Percentiles rank a stretch among this genome's conserved stretches.
Conservation (phyloP, 2,329 filamentous ascomycete genomes). For the Curvularia sp. region DNA sequence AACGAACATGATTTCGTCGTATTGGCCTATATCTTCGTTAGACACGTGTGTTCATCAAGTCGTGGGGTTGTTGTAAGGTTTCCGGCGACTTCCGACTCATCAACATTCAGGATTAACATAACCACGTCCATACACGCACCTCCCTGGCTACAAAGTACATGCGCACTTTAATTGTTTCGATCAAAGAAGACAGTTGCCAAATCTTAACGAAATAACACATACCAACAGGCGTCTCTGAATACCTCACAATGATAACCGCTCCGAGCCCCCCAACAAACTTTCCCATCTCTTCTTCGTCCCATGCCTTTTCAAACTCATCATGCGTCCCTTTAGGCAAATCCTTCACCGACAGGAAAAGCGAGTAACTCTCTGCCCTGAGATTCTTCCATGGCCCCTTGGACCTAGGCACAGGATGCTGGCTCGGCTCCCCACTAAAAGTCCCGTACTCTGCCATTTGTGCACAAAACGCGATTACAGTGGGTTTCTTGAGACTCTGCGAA, state of each 20-base stretch:
- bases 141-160: neutral
- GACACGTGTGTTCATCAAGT: neutral
- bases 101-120: neutral
- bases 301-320: conserved; percentile 33
- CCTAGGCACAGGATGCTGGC: conserved; percentile 30
- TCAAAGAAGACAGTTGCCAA: neutral
- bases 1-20: conserved; percentile 44
- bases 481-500: neutral
- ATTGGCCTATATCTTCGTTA: conserved; percentile 30
- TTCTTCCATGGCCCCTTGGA: conserved; percentile 38
- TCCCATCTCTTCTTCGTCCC: conserved; percentile 24
- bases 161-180: neutral
- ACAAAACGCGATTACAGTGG: neutral
- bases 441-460: neutral
- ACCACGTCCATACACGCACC: neutral
- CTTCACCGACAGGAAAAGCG: conserved; percentile 33
- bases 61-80: neutral
- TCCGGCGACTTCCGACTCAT: neutral
- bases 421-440: conserved; percentile 3
- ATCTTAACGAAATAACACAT: conserved; percentile 17
- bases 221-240: conserved; percentile 44
- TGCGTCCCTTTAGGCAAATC: conserved; percentile 37
- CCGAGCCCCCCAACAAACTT: conserved; percentile 40
- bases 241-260: conserved; percentile 38
- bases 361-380: conserved; percentile 35